These are phyloP conservation scores for Neurospora sp. DNA, from an alignment of 2,329 filamentous ascomycete genomes.

Conservation along the genomic window DNA sequence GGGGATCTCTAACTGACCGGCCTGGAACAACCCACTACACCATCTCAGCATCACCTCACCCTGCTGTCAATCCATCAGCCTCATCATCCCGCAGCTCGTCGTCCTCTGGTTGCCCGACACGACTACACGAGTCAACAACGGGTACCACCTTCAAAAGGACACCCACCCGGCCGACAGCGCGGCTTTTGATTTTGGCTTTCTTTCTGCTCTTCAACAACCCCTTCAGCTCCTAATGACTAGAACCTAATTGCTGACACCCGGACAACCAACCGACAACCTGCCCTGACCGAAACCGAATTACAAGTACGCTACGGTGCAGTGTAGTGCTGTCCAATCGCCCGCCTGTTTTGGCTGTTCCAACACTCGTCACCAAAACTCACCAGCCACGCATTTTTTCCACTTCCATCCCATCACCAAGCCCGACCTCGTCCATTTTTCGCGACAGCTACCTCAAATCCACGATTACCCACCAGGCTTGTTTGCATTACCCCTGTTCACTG, in stretches of 20 bases:
- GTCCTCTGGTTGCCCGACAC: conserved; percentile 15
- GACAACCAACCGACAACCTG: conserved; percentile 4
- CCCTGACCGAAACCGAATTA: not conserved
- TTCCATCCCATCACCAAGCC: conserved; percentile 7
- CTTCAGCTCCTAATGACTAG: not conserved
- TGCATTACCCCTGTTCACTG: conserved; percentile 6
- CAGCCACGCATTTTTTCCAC: conserved; percentile 13
- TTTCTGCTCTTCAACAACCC: conserved; percentile 2
- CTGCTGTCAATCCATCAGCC: conserved; percentile 1
- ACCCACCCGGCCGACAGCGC: not conserved
- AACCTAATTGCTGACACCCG: conserved; percentile 1
- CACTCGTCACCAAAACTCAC: conserved; percentile 1
- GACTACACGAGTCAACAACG: conserved; percentile 3
- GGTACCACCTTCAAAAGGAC: not conserved
- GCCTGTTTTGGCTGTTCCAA: conserved; percentile 1
- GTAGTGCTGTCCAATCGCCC: conserved; percentile 2
- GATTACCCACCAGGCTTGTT: not conserved
- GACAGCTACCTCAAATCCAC: not conserved
- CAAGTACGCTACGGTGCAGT: not conserved
- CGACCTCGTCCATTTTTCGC: conserved; percentile 9
- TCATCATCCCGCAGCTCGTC: conserved; percentile 5
- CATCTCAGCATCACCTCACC: conserved; percentile 1
- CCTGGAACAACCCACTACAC: conserved; percentile 3
- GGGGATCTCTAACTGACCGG: not conserved
- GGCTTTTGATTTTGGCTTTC: not conserved